Evolutionary conservation across 1,139 yeast genomes (phyloP), one percentile per base, ranked within the genome.

Genomic region (Taphrina betulina): DNA sequence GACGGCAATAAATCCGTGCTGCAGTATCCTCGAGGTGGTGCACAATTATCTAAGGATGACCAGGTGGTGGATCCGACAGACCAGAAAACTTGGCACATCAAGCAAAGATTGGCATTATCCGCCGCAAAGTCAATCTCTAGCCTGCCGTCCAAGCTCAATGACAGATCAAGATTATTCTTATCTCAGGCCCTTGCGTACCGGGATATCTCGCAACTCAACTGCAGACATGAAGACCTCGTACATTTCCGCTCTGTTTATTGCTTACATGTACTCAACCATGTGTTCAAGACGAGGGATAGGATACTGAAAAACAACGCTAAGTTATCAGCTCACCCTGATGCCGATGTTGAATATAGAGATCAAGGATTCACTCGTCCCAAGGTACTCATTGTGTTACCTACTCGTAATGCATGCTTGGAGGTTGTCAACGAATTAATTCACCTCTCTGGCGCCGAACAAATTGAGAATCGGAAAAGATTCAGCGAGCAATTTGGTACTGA

Each of bases 311-410:
- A 92, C 69, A 86, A 83, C 62, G 77, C 78, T 43, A 82, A 79
- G 64, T 69, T 83, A 50, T 72, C 75, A 24, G 74, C 74, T 46
- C 44, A 58, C 2, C 60, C 60, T 5, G 61, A 58, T 3, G 58
- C 67, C 62, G 28, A 72, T 16, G 72, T 75, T 28, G 96, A 88
- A 64, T 75, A 78, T 60, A 74, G 95, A 59, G 98, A 92, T 68
- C 98, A 92, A 69, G 97, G 98, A 14, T 94, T 89, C 67, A 90
- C 96, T 0, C 77, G 97, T 60, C 95, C 98, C 0, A 90, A 89
- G 66, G 90, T 85, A 1, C 73, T 92, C 57, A 80, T 92, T 3
- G 71, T 92, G 35, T 73, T 88, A 46, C 97, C 99, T 5, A 88
- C 96, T 0, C 78, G 96, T 66, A 79, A 89, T 63, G 75, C 85